Conservation (phyloP, 768 basidiomycete genomes). For the Panus rudis region DNA sequence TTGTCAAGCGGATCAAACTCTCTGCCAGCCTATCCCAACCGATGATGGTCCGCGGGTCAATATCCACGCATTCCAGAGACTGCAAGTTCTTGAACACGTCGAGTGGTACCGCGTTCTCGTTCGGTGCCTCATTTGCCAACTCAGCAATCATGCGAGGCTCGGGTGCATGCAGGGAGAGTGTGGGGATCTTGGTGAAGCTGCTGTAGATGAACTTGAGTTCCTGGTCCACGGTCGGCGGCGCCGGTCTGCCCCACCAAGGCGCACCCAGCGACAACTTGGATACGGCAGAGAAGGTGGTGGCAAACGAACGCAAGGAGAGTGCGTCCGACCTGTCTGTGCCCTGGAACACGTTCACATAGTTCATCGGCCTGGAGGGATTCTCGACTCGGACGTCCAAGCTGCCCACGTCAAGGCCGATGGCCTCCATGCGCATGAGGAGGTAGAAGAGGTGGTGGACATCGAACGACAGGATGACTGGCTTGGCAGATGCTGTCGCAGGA, state of each 20-base stretch:
- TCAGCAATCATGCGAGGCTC: constrained; percentile 61
- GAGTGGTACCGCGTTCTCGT: constrained; percentile 71
- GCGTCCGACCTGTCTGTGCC: constrained; percentile 62
- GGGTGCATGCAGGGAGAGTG: constrained; percentile 60
- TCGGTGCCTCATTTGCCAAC: constrained; percentile 59
- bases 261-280: constrained; percentile 68
- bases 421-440: constrained; percentile 80
- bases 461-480: constrained; percentile 59
- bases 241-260: constrained; percentile 63
- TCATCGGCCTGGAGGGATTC: constrained; percentile 70
- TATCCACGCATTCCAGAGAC: constrained; percentile 64
- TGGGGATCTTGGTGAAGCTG: constrained; percentile 85
- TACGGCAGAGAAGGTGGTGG: constrained; percentile 70
- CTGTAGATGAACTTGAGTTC: constrained; percentile 87
- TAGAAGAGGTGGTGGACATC: constrained; percentile 87
- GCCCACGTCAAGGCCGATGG: constrained; percentile 67
- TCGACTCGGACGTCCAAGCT: constrained; percentile 73
- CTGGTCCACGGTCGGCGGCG: constrained; percentile 52
- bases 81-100: constrained; percentile 82
- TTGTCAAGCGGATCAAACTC: constrained; percentile 63
- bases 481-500: constrained; percentile 29
- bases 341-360: constrained; percentile 56
- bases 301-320: constrained; percentile 65
- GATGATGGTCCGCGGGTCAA: constrained; percentile 75
- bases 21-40: constrained; percentile 80